These are phyloP conservation scores for Cicer yamashitae DNA, from an alignment of 306 rosid species.

Conservation along the genomic window DNA sequence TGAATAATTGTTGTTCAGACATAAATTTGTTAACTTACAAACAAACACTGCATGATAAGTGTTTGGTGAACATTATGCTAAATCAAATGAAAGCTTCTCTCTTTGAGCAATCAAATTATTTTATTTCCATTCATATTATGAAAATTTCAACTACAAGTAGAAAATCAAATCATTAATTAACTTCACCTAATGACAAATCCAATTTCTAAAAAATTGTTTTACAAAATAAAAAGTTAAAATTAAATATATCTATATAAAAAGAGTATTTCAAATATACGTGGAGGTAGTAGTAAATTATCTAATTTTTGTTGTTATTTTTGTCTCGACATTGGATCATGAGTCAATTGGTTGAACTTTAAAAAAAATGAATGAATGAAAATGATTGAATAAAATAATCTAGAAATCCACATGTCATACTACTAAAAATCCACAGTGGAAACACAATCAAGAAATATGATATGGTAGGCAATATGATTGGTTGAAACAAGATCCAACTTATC, in stretches of 20 bases:
- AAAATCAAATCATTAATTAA: not conserved
- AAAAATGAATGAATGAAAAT: not conserved
- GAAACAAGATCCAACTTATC: constrained; percentile 68
- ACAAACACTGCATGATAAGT: not conserved
- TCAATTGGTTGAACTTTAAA: constrained; percentile 10
- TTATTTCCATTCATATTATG: not conserved
- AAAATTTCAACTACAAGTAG: not conserved
- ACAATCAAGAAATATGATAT: constrained; percentile 62
- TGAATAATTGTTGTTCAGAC: not conserved
- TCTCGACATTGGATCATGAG: constrained; percentile 21
- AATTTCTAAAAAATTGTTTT: too few relatives aligned
- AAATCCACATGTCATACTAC: constrained; percentile 53
- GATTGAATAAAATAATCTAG: constrained; percentile 28
- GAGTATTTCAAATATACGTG: too few relatives aligned
- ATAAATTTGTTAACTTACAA: not conserved
- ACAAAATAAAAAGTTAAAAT: too few relatives aligned
- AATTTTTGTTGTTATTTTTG: not conserved
- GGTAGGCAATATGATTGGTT: constrained; percentile 53
- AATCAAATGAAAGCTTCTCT: not conserved
- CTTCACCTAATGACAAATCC: too few relatives aligned
- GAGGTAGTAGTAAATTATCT: too few relatives aligned
- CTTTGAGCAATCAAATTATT: too few relatives aligned
- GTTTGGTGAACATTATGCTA: not conserved
- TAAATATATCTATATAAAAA: too few relatives aligned
- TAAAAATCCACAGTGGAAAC: constrained; percentile 55